Evolutionary conservation across 257 asterid genomes (phyloP).

Genomic region (Solanum lycopersicoides): DNA sequence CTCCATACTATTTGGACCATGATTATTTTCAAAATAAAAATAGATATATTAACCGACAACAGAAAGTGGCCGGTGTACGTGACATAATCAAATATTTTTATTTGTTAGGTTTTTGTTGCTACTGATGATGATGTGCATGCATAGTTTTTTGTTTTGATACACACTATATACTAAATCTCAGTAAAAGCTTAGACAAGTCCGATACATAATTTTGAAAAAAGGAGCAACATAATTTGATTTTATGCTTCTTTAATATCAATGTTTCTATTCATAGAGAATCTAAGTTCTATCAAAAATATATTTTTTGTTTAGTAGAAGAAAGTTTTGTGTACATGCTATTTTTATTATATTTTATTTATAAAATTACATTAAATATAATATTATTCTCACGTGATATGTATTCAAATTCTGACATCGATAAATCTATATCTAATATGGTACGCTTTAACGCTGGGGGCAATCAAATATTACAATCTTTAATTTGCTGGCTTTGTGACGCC

Average conservation of each 20-base stretch:
- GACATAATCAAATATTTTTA: not conserved
- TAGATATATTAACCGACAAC: not conserved
- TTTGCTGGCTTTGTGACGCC: not conserved
- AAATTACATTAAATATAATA: fast-evolving
- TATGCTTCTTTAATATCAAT: no score
- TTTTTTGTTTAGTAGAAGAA: no score
- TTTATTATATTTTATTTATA: fast-evolving
- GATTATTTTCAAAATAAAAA: not conserved
- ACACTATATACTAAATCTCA: not conserved
- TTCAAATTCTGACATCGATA: not conserved
- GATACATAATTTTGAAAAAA: not conserved
- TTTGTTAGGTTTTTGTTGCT: not conserved
- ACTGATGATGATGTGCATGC: not conserved
- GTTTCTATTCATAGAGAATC: not conserved
- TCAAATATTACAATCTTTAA: not conserved
- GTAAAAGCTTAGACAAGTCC: not conserved
- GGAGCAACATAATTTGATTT: not conserved
- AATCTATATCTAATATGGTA: not conserved
- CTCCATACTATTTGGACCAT: no score
- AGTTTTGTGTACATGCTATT: fast-evolving
- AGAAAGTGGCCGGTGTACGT: not conserved
- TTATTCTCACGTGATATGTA: not conserved
- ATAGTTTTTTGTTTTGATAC: not conserved
- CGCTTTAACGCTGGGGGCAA: not conserved
- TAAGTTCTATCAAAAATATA: fast-evolving